Evolutionary conservation across 1,284 basidiomycete species (phyloP).

Genomic region (Leccinum fuscescens): DNA sequence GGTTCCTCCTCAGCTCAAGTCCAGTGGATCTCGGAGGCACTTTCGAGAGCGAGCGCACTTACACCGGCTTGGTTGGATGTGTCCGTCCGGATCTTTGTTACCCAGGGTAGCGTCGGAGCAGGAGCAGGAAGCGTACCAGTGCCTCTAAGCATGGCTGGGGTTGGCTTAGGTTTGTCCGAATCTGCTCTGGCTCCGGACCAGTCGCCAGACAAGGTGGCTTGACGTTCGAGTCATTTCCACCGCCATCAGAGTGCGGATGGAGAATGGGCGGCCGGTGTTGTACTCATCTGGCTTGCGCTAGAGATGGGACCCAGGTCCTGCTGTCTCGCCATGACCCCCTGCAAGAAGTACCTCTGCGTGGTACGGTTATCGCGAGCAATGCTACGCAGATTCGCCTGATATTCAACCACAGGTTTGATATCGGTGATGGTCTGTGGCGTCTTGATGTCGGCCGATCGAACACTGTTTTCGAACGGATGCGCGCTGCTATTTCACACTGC

Average conservation of each 20-base stretch:
- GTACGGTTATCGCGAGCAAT: slow-evolving; percentile 52
- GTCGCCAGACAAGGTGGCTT: slow-evolving; percentile 10
- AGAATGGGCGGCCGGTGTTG: slow-evolving; percentile 22
- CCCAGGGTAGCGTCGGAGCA: slow-evolving; percentile 15
- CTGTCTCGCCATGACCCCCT: slow-evolving; percentile 64
- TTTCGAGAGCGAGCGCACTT: slow-evolving; percentile 17
- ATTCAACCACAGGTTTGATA: slow-evolving; percentile 54
- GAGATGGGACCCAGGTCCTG: slow-evolving; percentile 64
- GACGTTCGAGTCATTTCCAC: slow-evolving; percentile 3
- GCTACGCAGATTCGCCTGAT: slow-evolving; percentile 53
- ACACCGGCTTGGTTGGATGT: slow-evolving; percentile 26
- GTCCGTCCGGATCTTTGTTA: slow-evolving; percentile 36
- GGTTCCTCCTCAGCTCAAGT: slow-evolving; percentile 24
- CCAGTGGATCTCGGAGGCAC: slow-evolving; percentile 35
- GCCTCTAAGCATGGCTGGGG: background rate
- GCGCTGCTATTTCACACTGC: slow-evolving; percentile 58
- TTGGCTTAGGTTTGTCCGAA: background rate
- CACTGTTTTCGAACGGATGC: slow-evolving; percentile 69
- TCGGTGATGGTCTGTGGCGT: slow-evolving; percentile 55
- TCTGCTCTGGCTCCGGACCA: slow-evolving; percentile 12
- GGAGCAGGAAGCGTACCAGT: background rate
- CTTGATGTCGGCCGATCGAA: slow-evolving; percentile 73
- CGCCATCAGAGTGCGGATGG: slow-evolving; percentile 16
- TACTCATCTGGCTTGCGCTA: slow-evolving; percentile 27
- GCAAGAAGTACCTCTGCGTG: slow-evolving; percentile 48